phyloP scores from a whole-genome alignment of 139 green algal species.

The Chlamydomonas sp. region DNA sequence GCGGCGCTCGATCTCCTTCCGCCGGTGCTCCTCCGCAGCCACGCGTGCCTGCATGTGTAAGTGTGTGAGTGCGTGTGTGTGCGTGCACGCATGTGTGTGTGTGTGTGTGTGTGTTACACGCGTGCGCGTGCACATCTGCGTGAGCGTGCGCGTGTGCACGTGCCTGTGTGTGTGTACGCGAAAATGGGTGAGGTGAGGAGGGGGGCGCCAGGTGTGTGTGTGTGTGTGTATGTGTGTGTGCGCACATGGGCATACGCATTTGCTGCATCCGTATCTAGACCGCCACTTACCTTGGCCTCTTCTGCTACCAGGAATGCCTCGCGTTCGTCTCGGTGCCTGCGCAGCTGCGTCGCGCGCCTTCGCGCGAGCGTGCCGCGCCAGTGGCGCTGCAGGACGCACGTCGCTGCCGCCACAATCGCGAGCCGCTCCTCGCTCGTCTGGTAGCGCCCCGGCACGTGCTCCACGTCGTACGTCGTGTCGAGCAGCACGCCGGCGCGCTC shows the following conservation, averaged over 20 bases:
- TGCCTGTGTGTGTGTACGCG: not conserved
- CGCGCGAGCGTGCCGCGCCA: conserved; percentile 49
- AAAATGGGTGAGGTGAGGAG: no score
- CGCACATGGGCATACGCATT: not conserved
- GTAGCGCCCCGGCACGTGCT: conserved; percentile 43
- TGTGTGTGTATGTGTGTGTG: no score
- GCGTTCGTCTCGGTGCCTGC: conserved; percentile 39
- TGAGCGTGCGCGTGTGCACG: no score
- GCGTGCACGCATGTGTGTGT: not conserved
- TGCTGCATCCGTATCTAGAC: not conserved
- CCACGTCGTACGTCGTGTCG: conserved; percentile 46
- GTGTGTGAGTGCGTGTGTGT: conserved; percentile 24
- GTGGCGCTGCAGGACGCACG: conserved; percentile 59
- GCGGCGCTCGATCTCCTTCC: conserved; percentile 62
- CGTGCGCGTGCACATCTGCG: no score
- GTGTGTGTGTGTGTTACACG: no score
- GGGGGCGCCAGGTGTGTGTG: no score
- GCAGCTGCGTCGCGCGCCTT: conserved; percentile 33
- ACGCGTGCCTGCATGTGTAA: conserved; percentile 29
- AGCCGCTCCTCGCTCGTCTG: conserved; percentile 46
- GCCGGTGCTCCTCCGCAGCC: conserved; percentile 39
- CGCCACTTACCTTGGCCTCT: conserved; percentile 6
- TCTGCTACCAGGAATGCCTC: conserved; percentile 40
- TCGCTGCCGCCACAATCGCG: conserved; percentile 24
- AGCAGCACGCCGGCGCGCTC: conserved; percentile 52